Conservation (phyloP, 129 eudicot species). For the Saposhnikovia divaricata region DNA sequence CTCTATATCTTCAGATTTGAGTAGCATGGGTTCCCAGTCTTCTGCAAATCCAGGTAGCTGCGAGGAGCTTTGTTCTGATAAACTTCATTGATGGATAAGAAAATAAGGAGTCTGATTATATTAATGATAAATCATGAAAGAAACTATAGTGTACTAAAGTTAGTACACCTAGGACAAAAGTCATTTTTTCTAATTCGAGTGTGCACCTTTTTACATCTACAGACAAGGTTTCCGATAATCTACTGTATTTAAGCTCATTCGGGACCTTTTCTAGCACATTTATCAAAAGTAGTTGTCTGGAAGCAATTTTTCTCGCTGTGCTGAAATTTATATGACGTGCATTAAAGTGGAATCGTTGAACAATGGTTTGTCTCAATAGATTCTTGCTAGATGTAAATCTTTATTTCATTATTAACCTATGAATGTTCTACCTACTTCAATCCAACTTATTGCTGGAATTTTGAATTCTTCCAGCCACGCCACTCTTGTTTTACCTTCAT, state of each 20-base stretch:
- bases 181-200: neutral
- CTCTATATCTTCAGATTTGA: slow-evolving; percentile 54
- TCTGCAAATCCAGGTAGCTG: slow-evolving; percentile 41
- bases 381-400: neutral
- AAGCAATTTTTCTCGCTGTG: neutral
- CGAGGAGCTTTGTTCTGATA: slow-evolving; percentile 8
- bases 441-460: neutral
- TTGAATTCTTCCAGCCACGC: neutral
- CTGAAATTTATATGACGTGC: neutral
- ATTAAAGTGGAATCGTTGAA: neutral
- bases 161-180: neutral
- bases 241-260: neutral
- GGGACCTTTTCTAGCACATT: neutral
- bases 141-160: neutral
- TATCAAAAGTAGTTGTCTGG: neutral
- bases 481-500: neutral
- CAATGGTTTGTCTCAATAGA: neutral
- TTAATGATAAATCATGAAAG: neutral
- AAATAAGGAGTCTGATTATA: neutral
- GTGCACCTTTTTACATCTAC: neutral
- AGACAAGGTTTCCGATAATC: neutral
- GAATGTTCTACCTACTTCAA: neutral
- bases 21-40: slow-evolving; percentile 34
- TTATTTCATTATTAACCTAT: neutral
- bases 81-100: neutral